Percentiles rank a stretch among this genome's conserved stretches.
phyloP scores from a whole-genome alignment of 2,329 filamentous ascomycete species.

The Cladorrhinum sp. region DNA sequence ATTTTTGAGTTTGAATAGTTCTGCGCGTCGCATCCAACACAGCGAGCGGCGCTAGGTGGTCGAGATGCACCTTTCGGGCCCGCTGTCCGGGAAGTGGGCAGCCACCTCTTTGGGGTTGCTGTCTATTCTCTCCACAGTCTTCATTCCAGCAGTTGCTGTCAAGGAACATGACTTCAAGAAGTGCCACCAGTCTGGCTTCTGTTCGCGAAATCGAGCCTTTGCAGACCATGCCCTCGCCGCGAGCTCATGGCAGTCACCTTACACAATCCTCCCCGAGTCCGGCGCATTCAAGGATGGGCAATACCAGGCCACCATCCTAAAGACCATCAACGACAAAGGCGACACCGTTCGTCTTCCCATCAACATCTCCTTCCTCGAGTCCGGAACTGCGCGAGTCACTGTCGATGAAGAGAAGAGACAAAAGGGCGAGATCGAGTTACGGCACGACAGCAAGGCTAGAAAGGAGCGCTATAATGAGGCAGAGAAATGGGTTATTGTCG shows the following conservation, averaged over 20 bases:
- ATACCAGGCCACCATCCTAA: constrained; percentile 76
- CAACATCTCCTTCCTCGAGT: constrained; percentile 83
- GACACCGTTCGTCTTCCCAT: constrained; percentile 77
- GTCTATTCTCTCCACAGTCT: constrained; percentile 55
- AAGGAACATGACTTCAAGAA: constrained; percentile 98
- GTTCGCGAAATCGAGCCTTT: constrained; percentile 87
- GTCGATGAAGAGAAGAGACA: constrained; percentile 89
- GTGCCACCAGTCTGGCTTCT: constrained; percentile 94
- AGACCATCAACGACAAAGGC: constrained; percentile 63
- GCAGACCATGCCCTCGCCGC: constrained; percentile 71
- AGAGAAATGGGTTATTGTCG: constrained; percentile 81
- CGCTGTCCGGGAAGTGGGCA: constrained; percentile 62
- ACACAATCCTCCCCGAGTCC: constrained; percentile 69
- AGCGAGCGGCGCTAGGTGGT: not conserved
- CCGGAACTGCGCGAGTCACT: constrained; percentile 80
- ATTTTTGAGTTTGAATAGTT: constrained; percentile 8
- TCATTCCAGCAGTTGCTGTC: constrained; percentile 69
- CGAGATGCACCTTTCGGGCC: constrained; percentile 50
- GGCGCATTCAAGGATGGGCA: constrained; percentile 75
- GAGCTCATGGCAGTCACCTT: constrained; percentile 75
- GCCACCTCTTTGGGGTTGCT: constrained; percentile 56
- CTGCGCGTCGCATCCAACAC: constrained; percentile 9
- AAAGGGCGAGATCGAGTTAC: constrained; percentile 83
- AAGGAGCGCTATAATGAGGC: constrained; percentile 96
- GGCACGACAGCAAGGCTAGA: constrained; percentile 76